Conservation (phyloP, 208 protist genomes). For the Leishmania lainsoni region DNA sequence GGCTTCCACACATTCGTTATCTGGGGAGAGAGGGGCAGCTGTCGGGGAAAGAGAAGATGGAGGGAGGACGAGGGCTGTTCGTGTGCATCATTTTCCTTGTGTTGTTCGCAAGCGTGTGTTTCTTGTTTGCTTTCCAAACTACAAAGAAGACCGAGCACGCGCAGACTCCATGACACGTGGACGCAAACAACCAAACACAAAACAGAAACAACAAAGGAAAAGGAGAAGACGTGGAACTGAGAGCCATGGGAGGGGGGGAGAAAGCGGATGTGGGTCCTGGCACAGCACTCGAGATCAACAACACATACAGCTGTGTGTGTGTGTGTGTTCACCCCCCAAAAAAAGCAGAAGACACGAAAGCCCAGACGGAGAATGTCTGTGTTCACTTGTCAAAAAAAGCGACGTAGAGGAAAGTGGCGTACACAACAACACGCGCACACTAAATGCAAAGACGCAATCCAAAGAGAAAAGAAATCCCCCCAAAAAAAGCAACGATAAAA, state of each 20-base stretch:
- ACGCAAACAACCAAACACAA: not conserved
- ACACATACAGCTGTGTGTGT: too few species aligned
- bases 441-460: not conserved
- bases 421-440: not conserved
- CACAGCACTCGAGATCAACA: not conserved
- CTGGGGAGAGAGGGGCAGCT: too few species aligned
- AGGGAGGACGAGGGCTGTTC: too few species aligned
- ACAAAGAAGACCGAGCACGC: too few species aligned
- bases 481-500: too few species aligned
- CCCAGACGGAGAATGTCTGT: not conserved
- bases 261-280: too few species aligned
- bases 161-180: not conserved
- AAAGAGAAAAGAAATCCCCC: not conserved
- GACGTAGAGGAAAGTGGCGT: not conserved
- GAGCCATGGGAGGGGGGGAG: not conserved
- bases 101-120: too few species aligned
- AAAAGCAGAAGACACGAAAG: not conserved
- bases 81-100: too few species aligned
- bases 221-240: not conserved
- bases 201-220: not conserved
- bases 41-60: too few species aligned
- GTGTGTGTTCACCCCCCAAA: not conserved
- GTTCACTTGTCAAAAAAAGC: not conserved
- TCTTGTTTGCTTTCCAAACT: too few species aligned
- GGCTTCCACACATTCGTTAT: too few species aligned